Evolutionary conservation across 2,329 filamentous ascomycete genomes (phyloP).

Genomic region (Cordyceps militaris): DNA sequence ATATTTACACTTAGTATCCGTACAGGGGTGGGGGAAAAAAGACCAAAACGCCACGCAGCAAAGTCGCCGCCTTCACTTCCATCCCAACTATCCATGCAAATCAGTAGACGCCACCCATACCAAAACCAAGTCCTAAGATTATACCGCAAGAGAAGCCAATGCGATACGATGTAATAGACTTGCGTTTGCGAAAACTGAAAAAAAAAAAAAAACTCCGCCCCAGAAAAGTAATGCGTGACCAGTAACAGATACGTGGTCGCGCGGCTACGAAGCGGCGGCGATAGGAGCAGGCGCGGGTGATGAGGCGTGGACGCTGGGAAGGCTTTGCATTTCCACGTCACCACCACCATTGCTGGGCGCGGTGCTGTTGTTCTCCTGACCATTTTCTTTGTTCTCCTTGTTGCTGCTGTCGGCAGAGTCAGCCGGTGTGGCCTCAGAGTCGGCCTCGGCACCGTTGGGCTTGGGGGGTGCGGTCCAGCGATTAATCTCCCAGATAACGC

Average conservation of each 20-base stretch:
- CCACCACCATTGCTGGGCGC: constrained; percentile 34
- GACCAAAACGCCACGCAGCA: neutral
- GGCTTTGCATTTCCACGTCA: constrained; percentile 48
- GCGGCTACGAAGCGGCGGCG: constrained; percentile 34
- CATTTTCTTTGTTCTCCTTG: constrained; percentile 60
- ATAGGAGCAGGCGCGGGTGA: constrained; percentile 42
- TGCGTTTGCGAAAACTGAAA: too few relatives aligned
- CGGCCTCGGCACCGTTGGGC: constrained; percentile 36
- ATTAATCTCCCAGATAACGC: constrained; percentile 71
- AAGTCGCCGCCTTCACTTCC: neutral
- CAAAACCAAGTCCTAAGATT: neutral
- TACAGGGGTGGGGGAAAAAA: neutral
- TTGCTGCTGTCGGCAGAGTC: constrained; percentile 47
- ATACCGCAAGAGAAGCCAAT: neutral
- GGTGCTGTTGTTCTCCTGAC: constrained; percentile 41
- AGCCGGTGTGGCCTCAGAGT: constrained; percentile 38
- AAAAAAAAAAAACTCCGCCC: neutral
- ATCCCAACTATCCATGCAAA: neutral
- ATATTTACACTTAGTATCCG: constrained; percentile 5
- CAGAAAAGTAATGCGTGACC: neutral
- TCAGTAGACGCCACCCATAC: neutral
- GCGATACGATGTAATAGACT: neutral
- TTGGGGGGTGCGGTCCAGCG: constrained; percentile 75
- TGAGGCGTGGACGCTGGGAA: constrained; percentile 43
- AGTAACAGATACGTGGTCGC: neutral